Evolutionary conservation across 164 flowering plant genomes (phyloP).

Genomic region (Vitis vinifera): ASM3070453v1 NC_081806.1:1963501-1964000

Average conservation of each 20-base stretch:
- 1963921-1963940: constrained; percentile 47
- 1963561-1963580: no score
- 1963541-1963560: no score
- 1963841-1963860: neutral
- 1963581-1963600: no score
- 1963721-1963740: constrained; percentile 75
- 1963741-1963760: constrained; percentile 68
- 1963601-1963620: no score
- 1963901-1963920: constrained; percentile 84
- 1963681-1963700: neutral
- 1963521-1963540: no score
- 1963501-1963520: no score
- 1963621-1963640: no score
- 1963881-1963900: constrained; percentile 84
- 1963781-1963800: constrained; percentile 51
- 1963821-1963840: neutral
- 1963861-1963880: constrained; percentile 92
- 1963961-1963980: constrained; percentile 39
- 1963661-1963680: no score
- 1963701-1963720: constrained; percentile 86
- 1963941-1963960: constrained; percentile 29
- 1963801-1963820: neutral
- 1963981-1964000: constrained; percentile 66
- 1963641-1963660: no score
- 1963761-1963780: constrained; percentile 94